A percentile compares a stretch with the other conserved stretches of the same genome.
Evolutionary conservation across 495 filamentous ascomycete species (phyloP).

Genomic region (Xylaria sp.): DNA sequence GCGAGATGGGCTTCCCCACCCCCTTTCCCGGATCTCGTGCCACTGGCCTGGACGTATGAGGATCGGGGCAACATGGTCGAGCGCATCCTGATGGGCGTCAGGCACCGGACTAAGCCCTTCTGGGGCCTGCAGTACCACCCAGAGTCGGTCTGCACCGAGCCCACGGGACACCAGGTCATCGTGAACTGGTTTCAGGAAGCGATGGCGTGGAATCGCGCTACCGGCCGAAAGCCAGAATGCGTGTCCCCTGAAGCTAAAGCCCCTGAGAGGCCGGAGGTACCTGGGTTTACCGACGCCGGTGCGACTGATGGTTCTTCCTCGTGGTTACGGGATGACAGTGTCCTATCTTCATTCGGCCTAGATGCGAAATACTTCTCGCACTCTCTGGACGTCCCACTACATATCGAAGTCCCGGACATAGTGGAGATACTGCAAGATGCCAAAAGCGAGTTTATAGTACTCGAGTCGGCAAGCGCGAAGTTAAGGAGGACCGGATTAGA

Average conservation of each 20-base stretch:
- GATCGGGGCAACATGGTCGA: constrained; percentile 50
- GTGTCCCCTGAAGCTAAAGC: background rate
- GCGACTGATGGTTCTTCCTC: background rate
- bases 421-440: constrained; percentile 54
- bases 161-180: constrained; percentile 70
- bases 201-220: constrained; percentile 56
- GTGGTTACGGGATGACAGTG: constrained; percentile 22
- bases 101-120: constrained; percentile 75
- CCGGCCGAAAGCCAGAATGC: constrained; percentile 30
- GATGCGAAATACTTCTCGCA: constrained; percentile 35
- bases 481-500: constrained; percentile 44
- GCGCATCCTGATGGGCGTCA: constrained; percentile 78
- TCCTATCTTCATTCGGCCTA: constrained; percentile 36
- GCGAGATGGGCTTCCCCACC: constrained; percentile 40
- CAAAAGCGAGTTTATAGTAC: constrained; percentile 54
- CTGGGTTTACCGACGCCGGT: background rate
- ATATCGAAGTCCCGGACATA: constrained; percentile 53
- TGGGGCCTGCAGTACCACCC: constrained; percentile 96
- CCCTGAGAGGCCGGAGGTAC: background rate
- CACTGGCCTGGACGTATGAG: constrained; percentile 73
- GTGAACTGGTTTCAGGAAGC: constrained; percentile 77
- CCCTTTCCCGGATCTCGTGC: constrained; percentile 53
- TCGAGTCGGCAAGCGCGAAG: constrained; percentile 62
- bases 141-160: constrained; percentile 86
- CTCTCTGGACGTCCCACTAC: constrained; percentile 43